Conservation (phyloP, 148 eudicot species). For the Dianthus caryophyllus region DNA sequence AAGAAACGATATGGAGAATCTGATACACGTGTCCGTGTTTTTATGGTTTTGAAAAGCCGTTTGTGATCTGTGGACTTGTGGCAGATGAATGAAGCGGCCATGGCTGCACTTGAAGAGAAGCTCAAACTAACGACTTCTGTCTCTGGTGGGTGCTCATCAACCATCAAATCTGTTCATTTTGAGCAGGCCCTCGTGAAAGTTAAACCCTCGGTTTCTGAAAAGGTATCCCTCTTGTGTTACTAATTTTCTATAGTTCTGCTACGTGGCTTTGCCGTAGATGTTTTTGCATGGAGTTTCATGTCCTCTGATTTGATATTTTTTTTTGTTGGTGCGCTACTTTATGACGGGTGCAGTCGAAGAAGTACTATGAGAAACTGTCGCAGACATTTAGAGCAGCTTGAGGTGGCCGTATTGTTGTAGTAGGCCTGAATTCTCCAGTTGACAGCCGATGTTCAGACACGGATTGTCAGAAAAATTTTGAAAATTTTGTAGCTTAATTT, state of each 20-base stretch:
- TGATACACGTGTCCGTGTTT: too few species aligned
- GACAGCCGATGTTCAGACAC: neutral
- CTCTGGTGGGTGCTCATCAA: constrained; percentile 13
- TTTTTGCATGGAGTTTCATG: neutral
- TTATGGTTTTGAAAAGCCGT: too few species aligned
- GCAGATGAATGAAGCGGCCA: constrained; percentile 78
- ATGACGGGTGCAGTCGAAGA: constrained; percentile 24
- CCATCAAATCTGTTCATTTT: constrained; percentile 35
- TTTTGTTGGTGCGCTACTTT: neutral
- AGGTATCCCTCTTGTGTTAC: constrained; percentile 24
- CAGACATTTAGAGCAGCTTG: constrained; percentile 18
- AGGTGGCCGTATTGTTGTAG: neutral
- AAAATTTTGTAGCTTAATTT: neutral
- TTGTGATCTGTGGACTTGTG: constrained; percentile 7
- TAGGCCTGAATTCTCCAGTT: neutral
- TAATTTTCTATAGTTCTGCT: neutral
- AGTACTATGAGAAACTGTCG: constrained; percentile 22
- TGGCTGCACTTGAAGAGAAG: constrained; percentile 60
- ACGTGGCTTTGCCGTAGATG: neutral
- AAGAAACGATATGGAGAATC: too few species aligned
- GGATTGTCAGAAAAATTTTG: neutral
- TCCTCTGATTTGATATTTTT: neutral
- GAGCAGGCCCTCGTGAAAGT: constrained; percentile 34
- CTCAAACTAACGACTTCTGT: constrained; percentile 9
- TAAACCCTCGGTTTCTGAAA: constrained; percentile 34